Base-by-base conservation (phyloP, 73 alveolate species). In the Paramecium primaurelia region DNA sequence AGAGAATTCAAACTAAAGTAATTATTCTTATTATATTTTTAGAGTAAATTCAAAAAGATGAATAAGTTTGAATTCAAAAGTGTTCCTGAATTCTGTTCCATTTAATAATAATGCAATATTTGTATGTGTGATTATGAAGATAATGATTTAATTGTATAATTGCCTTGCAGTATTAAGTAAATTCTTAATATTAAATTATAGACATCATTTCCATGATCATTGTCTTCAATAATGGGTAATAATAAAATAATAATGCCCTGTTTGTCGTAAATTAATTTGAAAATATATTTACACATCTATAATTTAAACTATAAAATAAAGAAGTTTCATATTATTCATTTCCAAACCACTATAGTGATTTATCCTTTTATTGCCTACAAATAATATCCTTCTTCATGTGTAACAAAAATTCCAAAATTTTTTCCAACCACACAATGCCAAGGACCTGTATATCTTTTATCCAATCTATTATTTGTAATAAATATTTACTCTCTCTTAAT, bases 381-480 rank as follows among this genome's bases (percentile, higher is more conserved):
- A 96, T 97, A 98, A 95, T 98, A 98, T 92, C 97, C 97, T 80
- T 97, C 94, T 37, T 97, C 97, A 86, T 95, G 96, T 71, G 99
- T 97, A 32, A 97, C 99, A 93, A 88, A 96, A 20, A 98, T 92
- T 44, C 99, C 99, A 92, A 94, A 98, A 95, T 96, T 95, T 93
- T 95, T 97, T 18, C 99, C 99, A 14, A 98, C 99, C 36, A 98
- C 97, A 86, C 99, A 98, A 94, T 98, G 99, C 99, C 99, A 98
- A 64, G 93, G 83, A 59, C 93, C 89, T 73, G 60, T 40, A 38
- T 73, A 38, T 73, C 59, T 32, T 16, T 40, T 73, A 40, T 73
- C 87, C 59, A 73, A 37, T 14, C 87, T 73, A 40, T 14, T n/a
- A 36, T 22, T 36, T 37, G 8, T 12, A 14, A 2, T 1, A 36